A percentile compares a stretch with the other conserved stretches of the same genome.
Evolutionary conservation across 116 monocot species (phyloP).

Genomic region (Dioscorea cayenensis): DNA sequence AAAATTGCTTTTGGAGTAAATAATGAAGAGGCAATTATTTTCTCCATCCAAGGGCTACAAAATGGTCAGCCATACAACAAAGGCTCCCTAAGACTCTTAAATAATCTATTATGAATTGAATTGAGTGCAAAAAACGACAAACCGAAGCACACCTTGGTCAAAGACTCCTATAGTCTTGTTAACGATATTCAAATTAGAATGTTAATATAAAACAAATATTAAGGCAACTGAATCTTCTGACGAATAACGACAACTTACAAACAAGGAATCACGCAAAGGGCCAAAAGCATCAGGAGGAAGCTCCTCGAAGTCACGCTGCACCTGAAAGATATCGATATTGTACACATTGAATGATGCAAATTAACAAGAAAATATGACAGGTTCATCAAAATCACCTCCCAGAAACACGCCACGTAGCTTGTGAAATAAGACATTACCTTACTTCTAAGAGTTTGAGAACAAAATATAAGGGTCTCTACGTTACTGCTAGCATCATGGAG

Average conservation of each 20-base stretch:
- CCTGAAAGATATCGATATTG: slow-evolving; percentile 27
- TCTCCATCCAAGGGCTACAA: too few species aligned
- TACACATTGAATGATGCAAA: not conserved
- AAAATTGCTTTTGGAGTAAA: too few species aligned
- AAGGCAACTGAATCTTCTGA: not conserved
- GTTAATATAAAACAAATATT: too few species aligned
- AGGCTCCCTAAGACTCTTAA: too few species aligned
- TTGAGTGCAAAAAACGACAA: too few species aligned
- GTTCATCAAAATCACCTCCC: too few species aligned
- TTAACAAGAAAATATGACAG: not conserved
- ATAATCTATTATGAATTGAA: too few species aligned
- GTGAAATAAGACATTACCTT: slow-evolving; percentile 47
- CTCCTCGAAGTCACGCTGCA: slow-evolving; percentile 96
- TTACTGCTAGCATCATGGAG: slow-evolving; percentile 94
- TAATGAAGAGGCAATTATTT: too few species aligned
- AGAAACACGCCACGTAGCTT: not conserved
- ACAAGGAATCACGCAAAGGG: slow-evolving; percentile 80
- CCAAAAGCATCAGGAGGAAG: slow-evolving; percentile 86
- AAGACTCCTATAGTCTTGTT: too few species aligned
- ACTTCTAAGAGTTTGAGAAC: slow-evolving; percentile 95
- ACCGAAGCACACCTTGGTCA: too few species aligned
- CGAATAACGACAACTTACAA: slow-evolving; percentile 39
- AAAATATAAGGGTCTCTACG: slow-evolving; percentile 87
- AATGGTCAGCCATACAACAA: too few species aligned
- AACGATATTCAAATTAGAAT: too few species aligned